Base-by-base conservation (phyloP, 768 basidiomycete genomes). In the Lactarius akahatsu region DNA sequence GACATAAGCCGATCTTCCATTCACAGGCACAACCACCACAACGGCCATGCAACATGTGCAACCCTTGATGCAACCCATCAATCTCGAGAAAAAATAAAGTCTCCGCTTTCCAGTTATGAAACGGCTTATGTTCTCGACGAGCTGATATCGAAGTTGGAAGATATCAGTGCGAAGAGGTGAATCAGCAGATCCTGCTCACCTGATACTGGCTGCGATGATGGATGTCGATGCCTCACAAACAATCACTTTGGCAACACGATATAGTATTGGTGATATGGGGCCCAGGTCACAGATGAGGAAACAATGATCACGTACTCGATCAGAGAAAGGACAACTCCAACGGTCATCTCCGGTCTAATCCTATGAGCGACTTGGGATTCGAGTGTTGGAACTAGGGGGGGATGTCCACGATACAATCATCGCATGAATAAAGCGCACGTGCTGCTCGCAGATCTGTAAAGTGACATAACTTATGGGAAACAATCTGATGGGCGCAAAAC, bases 101-200 rank as follows among this genome's bases (percentile, higher is more conserved):
- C 41, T 40, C 58, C 30, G 41, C 3, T 43, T 56, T 28, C 23
- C 11, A 41, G 20, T 30, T 30, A 62, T 43, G 52, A 47, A 40
- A 61, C 26, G 41, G 76, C 86, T 74, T 69, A 88, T 87, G 88
- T 87, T 69, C 88, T 86, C 63, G 89, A 73, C 67, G 80, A 82
- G 64, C 79, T 77, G 52, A 90, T 88, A 0, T 83, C 90, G 45
- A 85, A 82, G 66, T 80, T 85, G 30, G 80, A 92, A 81, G 2
- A 85, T 81, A 28, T 90, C 90, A 0, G 88, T 88, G 67, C 91
- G 80, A 70, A 92, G 91, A 0, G 91, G 90, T 5, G 92, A 72
- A 8, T 89, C 68, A 0, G 90, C 90, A 50, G 86, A 85, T 20
- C 91, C 91, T 3, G 88, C 85, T 72, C 88, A 86, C 0, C 91